phyloP scores from a whole-genome alignment of 345 rosid genomes.

The Turritis glabra region DNA sequence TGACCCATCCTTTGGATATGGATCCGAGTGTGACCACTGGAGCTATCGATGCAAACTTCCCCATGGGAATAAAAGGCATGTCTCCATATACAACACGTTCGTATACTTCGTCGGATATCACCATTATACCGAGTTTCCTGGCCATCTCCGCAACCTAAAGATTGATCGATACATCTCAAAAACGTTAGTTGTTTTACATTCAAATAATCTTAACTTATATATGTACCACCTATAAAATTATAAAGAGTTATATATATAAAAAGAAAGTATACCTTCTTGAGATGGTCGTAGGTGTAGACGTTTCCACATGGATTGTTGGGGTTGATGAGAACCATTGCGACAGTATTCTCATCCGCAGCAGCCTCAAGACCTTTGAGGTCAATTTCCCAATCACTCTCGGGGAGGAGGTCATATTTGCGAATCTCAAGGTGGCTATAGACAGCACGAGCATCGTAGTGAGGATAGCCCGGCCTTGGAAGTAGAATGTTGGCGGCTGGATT shows the following conservation, averaged over 20 bases:
- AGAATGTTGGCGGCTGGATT: constrained; percentile 50
- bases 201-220: no score
- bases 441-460: constrained; percentile 45
- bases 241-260: background rate
- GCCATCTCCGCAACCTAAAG: constrained; percentile 57
- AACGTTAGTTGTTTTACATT: background rate
- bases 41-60: constrained; percentile 47
- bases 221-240: no score
- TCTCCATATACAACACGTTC: constrained; percentile 45
- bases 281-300: constrained; percentile 44
- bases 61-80: constrained; percentile 51
- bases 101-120: constrained; percentile 61
- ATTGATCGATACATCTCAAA: no score
- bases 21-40: constrained; percentile 61
- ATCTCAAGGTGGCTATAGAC: constrained; percentile 33
- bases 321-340: constrained; percentile 56
- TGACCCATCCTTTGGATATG: constrained; percentile 55
- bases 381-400: constrained; percentile 53
- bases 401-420: constrained; percentile 53
- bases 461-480: constrained; percentile 37
- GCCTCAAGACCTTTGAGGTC: constrained; percentile 49
- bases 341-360: constrained; percentile 55
- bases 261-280: constrained; percentile 33
- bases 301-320: constrained; percentile 40
- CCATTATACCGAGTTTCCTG: constrained; percentile 48